A percentile compares a stretch with the other conserved stretches of the same genome.
Conservation (phyloP, 768 basidiomycete genomes). For the Xerocomus spinulosus region DNA sequence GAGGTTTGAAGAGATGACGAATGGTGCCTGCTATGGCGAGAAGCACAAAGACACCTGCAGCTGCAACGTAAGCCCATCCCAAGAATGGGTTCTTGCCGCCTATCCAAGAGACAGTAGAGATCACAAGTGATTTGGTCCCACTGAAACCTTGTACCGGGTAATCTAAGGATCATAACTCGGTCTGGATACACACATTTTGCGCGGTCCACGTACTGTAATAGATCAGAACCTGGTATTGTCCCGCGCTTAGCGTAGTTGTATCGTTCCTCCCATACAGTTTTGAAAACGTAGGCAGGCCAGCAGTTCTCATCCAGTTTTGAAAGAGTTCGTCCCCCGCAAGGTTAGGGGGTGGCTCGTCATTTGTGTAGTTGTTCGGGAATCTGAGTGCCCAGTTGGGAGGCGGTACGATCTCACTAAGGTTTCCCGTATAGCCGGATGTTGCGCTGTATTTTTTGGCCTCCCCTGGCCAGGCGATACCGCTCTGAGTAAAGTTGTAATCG, state of each 20-base stretch:
- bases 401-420: constrained; percentile 67
- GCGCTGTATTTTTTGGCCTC: constrained; percentile 86
- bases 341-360: constrained; percentile 62
- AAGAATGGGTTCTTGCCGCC: constrained; percentile 98
- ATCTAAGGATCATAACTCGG: constrained; percentile 46
- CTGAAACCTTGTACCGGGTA: constrained; percentile 88
- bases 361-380: constrained; percentile 73
- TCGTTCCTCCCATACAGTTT: constrained; percentile 95
- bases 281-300: constrained; percentile 93
- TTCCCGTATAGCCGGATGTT: constrained; percentile 47
- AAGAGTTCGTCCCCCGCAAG: constrained; percentile 82
- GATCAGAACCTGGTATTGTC: constrained; percentile 70
- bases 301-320: constrained; percentile 99
- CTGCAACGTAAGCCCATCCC: constrained; percentile 95
- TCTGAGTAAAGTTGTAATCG: constrained; percentile 69
- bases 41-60: constrained; percentile 80
- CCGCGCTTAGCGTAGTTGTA: constrained; percentile 59
- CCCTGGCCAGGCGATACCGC: constrained; percentile 93
- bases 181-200: neutral
- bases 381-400: constrained; percentile 86
- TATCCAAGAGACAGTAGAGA: constrained; percentile 97
- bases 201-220: constrained; percentile 58
- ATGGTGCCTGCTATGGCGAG: constrained; percentile 87
- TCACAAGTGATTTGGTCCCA: constrained; percentile 95
- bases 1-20: constrained; percentile 88